Base-by-base conservation (phyloP, 495 filamentous ascomycete genomes). In the Chaetomium tenue region DNA sequence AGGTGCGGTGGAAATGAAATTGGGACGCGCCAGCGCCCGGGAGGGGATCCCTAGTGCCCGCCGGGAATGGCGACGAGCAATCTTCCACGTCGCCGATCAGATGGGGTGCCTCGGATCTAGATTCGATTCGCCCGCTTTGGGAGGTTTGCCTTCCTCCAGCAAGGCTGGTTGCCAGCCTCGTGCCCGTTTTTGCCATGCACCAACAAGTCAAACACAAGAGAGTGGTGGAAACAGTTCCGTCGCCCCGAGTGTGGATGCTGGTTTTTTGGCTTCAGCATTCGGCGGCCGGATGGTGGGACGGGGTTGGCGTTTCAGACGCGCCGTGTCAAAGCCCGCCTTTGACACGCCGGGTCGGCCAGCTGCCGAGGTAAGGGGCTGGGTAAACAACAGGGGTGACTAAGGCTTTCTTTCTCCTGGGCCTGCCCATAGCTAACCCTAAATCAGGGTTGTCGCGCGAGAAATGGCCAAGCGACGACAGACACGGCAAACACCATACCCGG, bases 261-360 rank as follows among this genome's bases (percentile, higher is more conserved):
- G 0, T 58, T 2, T 12, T n/a, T 28, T 37, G 57, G 57, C 15
- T 25, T 25, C 13, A 25, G 12, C 16, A 16, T 18, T 66, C 46
- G 37, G 58, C 50, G 64, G 54, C 54, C 60, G 54, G 13, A 20
- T 52, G n/a, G 37, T 47, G 42, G 9, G 58, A 47, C 52, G 30
- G 28, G 47, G 18, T 65, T 59, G 53, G 50, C 30, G 61, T 61
- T 67, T 67, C 65, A 67, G 62, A 40, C 39, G 46, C 54, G 54
- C 47, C 25, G 57, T 23, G 48, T 23, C 37, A 47, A 33, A 33
- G 44, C 61, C 57, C 5, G 37, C 30, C 48, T 51, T 64, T 64
- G 66, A 64, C 58, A 68, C 58, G 51, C 66, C 33, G 58, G 66
- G 47, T 56, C 58, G 57, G 59, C 58, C 42, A 44, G 18, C 11